Evolutionary conservation across 306 rosid genomes (phyloP).

Genomic region (Boehmeria nivea): DNA sequence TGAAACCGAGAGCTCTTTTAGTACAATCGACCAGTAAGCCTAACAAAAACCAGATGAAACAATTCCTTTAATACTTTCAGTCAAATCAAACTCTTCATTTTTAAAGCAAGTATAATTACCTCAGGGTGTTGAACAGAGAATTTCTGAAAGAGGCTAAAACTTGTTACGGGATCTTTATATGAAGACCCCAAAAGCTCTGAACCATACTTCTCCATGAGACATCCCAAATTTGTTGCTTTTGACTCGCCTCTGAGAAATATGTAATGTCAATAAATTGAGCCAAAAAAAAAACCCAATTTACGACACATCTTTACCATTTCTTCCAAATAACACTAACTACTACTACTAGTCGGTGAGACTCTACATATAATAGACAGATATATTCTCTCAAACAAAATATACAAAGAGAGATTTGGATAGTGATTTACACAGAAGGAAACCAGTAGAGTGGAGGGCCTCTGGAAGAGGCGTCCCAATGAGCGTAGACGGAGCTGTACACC

Average conservation of each 20-base stretch:
- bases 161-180: conserved; percentile 70
- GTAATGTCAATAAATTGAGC: too few relatives aligned
- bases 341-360: too few relatives aligned
- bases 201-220: conserved; percentile 59
- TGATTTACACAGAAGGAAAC: conserved; percentile 80
- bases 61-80: neutral
- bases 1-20: conserved; percentile 64
- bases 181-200: conserved; percentile 53
- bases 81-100: neutral
- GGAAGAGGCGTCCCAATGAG: conserved; percentile 32
- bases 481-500: conserved; percentile 47
- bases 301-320: too few relatives aligned
- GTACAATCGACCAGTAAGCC: conserved; percentile 73
- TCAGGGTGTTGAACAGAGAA: conserved; percentile 57
- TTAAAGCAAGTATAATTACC: conserved; percentile 28
- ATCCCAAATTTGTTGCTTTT: conserved; percentile 53
- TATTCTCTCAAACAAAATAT: too few relatives aligned
- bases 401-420: too few relatives aligned
- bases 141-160: conserved; percentile 53
- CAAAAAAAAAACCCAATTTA: too few relatives aligned
- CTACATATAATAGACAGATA: too few relatives aligned
- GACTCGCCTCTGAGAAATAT: conserved; percentile 36
- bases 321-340: too few relatives aligned
- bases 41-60: conserved; percentile 15
- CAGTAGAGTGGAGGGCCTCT: conserved; percentile 62